phyloP scores from a whole-genome alignment of 768 basidiomycete genomes.

The Phlebiopsis flavidoalba region DNA sequence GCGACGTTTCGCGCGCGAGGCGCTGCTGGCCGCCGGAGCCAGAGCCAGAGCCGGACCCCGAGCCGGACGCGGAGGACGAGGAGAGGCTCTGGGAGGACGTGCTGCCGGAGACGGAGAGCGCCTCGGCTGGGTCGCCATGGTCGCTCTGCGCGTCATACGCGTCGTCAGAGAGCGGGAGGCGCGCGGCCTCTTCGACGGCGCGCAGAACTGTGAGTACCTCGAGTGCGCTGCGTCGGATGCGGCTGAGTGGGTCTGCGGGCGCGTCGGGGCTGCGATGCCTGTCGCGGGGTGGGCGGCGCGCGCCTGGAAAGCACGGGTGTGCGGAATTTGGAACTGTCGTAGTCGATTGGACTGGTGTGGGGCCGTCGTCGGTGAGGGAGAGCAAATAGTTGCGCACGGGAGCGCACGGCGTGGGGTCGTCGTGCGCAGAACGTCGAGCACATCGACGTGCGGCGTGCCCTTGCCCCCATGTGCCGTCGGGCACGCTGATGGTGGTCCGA shows the following conservation, averaged over 20 bases:
- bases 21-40: slow-evolving; percentile 13
- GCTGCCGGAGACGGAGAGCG: slow-evolving; percentile 28
- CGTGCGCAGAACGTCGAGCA: slow-evolving; percentile 67
- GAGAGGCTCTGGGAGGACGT: too few relatives aligned
- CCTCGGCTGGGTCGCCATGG: slow-evolving; percentile 33
- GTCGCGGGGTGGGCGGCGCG: slow-evolving; percentile 32
- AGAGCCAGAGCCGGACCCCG: slow-evolving; percentile 3
- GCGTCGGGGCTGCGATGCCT: slow-evolving; percentile 27
- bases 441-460: slow-evolving; percentile 37
- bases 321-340: slow-evolving; percentile 40
- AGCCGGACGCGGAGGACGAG: slow-evolving; percentile 1
- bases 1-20: slow-evolving; percentile 42
- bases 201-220: slow-evolving; percentile 80
- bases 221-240: slow-evolving; percentile 73
- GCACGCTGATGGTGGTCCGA: background rate
- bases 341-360: slow-evolving; percentile 27
- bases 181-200: slow-evolving; percentile 71
- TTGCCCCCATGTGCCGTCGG: background rate
- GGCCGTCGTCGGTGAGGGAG: slow-evolving; percentile 72
- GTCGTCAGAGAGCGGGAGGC: slow-evolving; percentile 74
- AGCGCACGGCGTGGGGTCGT: slow-evolving; percentile 80
- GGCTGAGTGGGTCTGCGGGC: slow-evolving; percentile 54
- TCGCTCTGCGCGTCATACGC: slow-evolving; percentile 82
- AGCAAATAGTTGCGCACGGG: slow-evolving; percentile 81
- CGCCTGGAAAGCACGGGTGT: slow-evolving; percentile 26